Percentiles rank a stretch among this genome's conserved stretches.
These are phyloP conservation scores for Pseudonitzschia pungens DNA, from an alignment of 108 stramenopile species.

Conservation along the genomic window DNA sequence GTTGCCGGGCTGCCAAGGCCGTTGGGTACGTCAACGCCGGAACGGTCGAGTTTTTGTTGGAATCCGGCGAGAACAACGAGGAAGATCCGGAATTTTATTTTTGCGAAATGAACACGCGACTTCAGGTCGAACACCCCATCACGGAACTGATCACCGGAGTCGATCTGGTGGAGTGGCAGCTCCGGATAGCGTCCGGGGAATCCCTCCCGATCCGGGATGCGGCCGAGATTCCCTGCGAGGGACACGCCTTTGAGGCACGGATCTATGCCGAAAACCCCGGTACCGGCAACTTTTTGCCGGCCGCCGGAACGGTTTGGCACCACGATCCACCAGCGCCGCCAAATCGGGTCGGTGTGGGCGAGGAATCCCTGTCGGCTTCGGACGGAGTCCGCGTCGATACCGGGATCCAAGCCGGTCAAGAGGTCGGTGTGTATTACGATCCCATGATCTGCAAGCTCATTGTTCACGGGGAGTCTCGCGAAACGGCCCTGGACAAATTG, in stretches of 20 bases:
- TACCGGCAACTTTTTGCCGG: slow-evolving; percentile 85
- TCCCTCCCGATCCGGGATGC: slow-evolving; percentile 43
- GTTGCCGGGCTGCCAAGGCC: slow-evolving; percentile 68
- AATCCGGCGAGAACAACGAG: slow-evolving; percentile 49
- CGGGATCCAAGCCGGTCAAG: slow-evolving; percentile 84
- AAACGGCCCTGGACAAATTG: slow-evolving; percentile 57
- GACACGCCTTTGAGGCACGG: slow-evolving; percentile 87
- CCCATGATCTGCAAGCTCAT: slow-evolving; percentile 97
- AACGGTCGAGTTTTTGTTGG: slow-evolving; percentile 95
- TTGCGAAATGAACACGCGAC: slow-evolving; percentile 96
- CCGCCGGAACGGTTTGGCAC: slow-evolving; percentile 70
- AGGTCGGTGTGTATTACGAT: slow-evolving; percentile 92
- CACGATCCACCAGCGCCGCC: slow-evolving; percentile 51
- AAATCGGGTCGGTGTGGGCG: slow-evolving; percentile 31
- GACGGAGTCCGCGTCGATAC: slow-evolving; percentile 65
- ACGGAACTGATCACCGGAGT: slow-evolving; percentile 91
- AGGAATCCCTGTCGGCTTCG: background rate
- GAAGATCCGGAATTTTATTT: slow-evolving; percentile 91
- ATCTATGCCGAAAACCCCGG: slow-evolving; percentile 97
- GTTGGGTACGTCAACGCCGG: slow-evolving; percentile 91
- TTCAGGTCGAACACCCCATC: slow-evolving; percentile 98
- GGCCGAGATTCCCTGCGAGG: slow-evolving; percentile 37
- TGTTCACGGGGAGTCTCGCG: slow-evolving; percentile 56
- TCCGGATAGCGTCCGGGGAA: slow-evolving; percentile 69
- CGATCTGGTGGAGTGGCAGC: slow-evolving; percentile 83